Conservation (phyloP, 768 basidiomycete species). For the Udeniomyces megalosporus region DNA sequence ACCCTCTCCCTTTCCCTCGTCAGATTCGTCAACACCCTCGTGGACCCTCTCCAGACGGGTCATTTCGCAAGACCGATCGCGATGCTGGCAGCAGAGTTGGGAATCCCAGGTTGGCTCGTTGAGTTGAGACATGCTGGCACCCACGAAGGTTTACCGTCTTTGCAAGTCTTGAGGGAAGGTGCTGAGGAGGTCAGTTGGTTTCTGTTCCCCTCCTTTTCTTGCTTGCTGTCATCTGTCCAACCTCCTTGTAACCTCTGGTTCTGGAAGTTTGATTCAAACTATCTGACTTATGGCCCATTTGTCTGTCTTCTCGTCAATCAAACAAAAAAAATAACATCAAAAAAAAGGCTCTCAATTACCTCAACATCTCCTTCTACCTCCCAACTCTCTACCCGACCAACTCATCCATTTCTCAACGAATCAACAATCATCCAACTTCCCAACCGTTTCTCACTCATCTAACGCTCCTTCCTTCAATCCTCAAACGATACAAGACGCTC, state of each 20-base stretch:
- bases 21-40: conserved; percentile 82
- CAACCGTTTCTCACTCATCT: conserved; percentile 29
- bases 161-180: conserved; percentile 61
- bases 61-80: conserved; percentile 81
- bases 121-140: conserved; percentile 89
- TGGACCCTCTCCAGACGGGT: conserved; percentile 81
- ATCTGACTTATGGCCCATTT: neutral
- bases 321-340: too few relatives aligned
- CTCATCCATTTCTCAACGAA: conserved; percentile 20
- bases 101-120: conserved; percentile 74
- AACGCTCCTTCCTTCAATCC: conserved; percentile 47
- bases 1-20: conserved; percentile 67
- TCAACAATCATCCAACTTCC: conserved; percentile 27
- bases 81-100: conserved; percentile 68
- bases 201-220: neutral
- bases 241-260: too few relatives aligned
- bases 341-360: conserved; percentile 69
- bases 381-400: conserved; percentile 42
- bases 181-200: conserved; percentile 43
- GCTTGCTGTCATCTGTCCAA: neutral
- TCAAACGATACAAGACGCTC: conserved; percentile 58
- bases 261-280: too few relatives aligned
- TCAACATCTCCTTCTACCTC: conserved; percentile 67
- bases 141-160: conserved; percentile 80
- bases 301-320: conserved; percentile 9